These are phyloP conservation scores for Alternaria sp. DNA, from an alignment of 2,329 filamentous ascomycete genomes.

Conservation along the genomic window DNA sequence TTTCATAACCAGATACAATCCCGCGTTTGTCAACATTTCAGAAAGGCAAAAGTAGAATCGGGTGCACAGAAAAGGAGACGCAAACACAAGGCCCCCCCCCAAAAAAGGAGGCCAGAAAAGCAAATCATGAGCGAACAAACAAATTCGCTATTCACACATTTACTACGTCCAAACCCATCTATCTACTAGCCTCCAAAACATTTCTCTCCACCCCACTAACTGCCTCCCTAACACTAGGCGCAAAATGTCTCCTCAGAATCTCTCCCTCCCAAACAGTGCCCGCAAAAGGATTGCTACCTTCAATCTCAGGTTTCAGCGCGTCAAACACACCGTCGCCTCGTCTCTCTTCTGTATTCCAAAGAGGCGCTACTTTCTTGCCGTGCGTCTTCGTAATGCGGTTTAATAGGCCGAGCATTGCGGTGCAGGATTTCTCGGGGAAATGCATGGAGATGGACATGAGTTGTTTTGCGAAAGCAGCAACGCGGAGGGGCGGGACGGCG, in stretches of 20 bases:
- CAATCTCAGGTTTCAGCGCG: constrained; percentile 72
- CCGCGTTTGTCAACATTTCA: not conserved
- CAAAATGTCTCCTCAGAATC: constrained; percentile 83
- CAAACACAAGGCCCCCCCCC: not conserved
- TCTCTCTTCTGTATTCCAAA: constrained; percentile 95
- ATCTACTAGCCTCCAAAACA: constrained; percentile 42
- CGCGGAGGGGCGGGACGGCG: constrained; percentile 78
- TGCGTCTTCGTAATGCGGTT: constrained; percentile 82
- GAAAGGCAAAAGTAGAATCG: not conserved
- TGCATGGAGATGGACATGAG: constrained; percentile 84
- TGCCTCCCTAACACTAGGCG: constrained; percentile 82
- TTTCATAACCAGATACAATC: no score
- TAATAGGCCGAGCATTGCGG: constrained; percentile 80
- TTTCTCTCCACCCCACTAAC: constrained; percentile 54
- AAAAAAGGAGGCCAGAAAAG: not conserved
- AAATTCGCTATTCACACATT: not conserved
- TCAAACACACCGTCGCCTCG: constrained; percentile 90
- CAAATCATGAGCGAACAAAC: not conserved
- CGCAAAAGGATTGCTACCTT: constrained; percentile 89
- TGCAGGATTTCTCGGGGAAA: constrained; percentile 85
- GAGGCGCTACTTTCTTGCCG: constrained; percentile 78
- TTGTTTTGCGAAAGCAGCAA: constrained; percentile 94
- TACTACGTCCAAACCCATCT: not conserved
- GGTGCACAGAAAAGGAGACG: not conserved
- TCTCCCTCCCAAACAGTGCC: constrained; percentile 94